These are phyloP conservation scores for Inga laurina DNA, from an alignment of 306 rosid species.

Conservation along the genomic window DNA sequence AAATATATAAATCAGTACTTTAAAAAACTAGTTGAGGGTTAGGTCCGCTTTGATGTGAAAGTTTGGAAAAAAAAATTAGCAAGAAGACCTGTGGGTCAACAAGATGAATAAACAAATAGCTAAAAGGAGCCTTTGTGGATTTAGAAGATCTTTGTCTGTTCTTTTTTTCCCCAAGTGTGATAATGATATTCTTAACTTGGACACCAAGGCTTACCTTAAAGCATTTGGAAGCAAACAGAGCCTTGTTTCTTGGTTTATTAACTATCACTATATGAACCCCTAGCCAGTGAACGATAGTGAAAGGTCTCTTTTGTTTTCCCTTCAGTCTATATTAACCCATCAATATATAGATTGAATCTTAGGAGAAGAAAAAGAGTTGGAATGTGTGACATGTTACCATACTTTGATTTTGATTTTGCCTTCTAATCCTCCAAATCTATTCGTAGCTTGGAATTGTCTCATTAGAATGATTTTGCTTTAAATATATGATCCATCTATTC, in stretches of 20 bases:
- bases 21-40: constrained; percentile 1
- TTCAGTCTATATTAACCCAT: neutral
- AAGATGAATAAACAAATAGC: constrained; percentile 14
- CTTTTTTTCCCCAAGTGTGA: constrained; percentile 19
- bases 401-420: constrained; percentile 14
- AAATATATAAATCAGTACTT: neutral
- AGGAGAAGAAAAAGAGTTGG: neutral
- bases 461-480: neutral
- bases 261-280: constrained; percentile 12
- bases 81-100: constrained; percentile 19
- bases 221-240: constrained; percentile 32
- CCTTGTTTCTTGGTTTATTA: constrained; percentile 19
- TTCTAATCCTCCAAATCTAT: neutral
- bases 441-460: neutral
- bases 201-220: constrained; percentile 40
- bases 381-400: neutral
- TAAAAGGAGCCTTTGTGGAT: constrained; percentile 38
- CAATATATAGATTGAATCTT: neutral
- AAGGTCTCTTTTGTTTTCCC: neutral
- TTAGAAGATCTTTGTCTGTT: constrained; percentile 54
- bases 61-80: neutral
- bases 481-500: neutral
- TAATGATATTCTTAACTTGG: constrained; percentile 35
- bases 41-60: constrained; percentile 22
- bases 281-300: constrained; percentile 15